Evolutionary conservation across 257 asterid genomes (phyloP).

Genomic region (Thymus mandschuricus): DNA sequence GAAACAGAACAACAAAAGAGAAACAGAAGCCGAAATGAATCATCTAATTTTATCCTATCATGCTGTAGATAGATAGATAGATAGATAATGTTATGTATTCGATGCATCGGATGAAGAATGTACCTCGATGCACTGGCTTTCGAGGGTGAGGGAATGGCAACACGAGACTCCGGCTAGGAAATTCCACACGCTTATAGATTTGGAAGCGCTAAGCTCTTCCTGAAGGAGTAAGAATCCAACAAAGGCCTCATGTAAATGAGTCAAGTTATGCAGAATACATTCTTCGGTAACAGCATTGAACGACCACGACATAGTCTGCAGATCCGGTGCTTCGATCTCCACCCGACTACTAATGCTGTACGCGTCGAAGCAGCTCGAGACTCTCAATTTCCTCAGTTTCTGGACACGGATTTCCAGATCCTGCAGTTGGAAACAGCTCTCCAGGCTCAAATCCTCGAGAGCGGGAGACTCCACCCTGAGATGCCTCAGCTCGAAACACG

Average conservation of each 20-base stretch:
- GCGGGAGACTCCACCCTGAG: conserved; percentile 56
- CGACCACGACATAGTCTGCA: conserved; percentile 56
- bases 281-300: conserved; percentile 58
- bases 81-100: too few species aligned
- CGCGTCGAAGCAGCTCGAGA: conserved; percentile 59
- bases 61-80: too few species aligned
- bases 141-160: conserved; percentile 59
- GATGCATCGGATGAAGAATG: neutral
- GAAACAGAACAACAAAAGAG: too few species aligned
- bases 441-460: conserved; percentile 52
- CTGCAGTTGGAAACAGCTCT: conserved; percentile 57
- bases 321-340: conserved; percentile 56
- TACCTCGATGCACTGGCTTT: conserved; percentile 69
- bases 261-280: conserved; percentile 44
- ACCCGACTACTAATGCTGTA: conserved; percentile 43
- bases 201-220: conserved; percentile 43
- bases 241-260: conserved; percentile 47
- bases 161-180: conserved; percentile 64
- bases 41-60: neutral
- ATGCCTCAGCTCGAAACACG: conserved; percentile 57
- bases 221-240: conserved; percentile 52
- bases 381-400: conserved; percentile 49
- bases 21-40: neutral
- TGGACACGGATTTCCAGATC: conserved; percentile 49
- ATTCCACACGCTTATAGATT: conserved; percentile 53